Percentiles rank a stretch among this genome's conserved stretches.
phyloP scores from a whole-genome alignment of 2,329 filamentous ascomycete species.

The Magnaporthiopsis rhizophila region DNA sequence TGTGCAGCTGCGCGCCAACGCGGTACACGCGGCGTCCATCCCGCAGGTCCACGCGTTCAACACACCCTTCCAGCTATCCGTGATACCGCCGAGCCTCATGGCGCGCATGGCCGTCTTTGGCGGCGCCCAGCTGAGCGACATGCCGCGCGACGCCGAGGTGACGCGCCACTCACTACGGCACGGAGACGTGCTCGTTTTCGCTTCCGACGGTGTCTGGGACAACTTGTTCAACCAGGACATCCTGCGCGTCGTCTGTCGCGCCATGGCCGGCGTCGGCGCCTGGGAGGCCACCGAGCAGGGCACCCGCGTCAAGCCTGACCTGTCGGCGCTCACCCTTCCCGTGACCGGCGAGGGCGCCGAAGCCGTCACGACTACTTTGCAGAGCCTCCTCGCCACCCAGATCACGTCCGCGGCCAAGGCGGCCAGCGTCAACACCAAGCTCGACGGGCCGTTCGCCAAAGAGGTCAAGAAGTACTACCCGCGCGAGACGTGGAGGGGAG shows the following conservation, averaged over 20 bases:
- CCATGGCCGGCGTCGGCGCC: conserved; percentile 67
- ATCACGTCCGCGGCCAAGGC: conserved; percentile 77
- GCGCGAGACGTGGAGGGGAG: conserved; percentile 77
- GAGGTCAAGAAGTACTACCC: conserved; percentile 87
- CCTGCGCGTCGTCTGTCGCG: conserved; percentile 65
- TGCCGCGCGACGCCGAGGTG: conserved; percentile 75
- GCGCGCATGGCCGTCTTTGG: conserved; percentile 78
- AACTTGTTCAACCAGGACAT: conserved; percentile 90
- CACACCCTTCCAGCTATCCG: conserved; percentile 88
- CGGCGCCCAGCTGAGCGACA: conserved; percentile 70
- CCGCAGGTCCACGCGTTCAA: conserved; percentile 97
- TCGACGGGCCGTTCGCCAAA: conserved; percentile 89
- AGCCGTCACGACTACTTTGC: conserved; percentile 51
- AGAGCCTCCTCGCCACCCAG: conserved; percentile 69
- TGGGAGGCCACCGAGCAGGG: conserved; percentile 61
- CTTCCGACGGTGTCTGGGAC: conserved; percentile 92
- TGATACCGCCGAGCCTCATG: conserved; percentile 73
- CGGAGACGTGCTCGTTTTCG: conserved; percentile 88
- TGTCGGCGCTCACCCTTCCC: conserved; percentile 29
- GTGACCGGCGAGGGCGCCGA: conserved; percentile 24
- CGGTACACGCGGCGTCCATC: conserved; percentile 72
- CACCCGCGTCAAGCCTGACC: conserved; percentile 53
- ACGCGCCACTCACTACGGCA: conserved; percentile 71
- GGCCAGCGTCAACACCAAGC: conserved; percentile 71
- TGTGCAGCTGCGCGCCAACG: conserved; percentile 76